Base-by-base conservation (phyloP, 2,329 filamentous ascomycete genomes). In the Cladophialophora carrionii region DNA sequence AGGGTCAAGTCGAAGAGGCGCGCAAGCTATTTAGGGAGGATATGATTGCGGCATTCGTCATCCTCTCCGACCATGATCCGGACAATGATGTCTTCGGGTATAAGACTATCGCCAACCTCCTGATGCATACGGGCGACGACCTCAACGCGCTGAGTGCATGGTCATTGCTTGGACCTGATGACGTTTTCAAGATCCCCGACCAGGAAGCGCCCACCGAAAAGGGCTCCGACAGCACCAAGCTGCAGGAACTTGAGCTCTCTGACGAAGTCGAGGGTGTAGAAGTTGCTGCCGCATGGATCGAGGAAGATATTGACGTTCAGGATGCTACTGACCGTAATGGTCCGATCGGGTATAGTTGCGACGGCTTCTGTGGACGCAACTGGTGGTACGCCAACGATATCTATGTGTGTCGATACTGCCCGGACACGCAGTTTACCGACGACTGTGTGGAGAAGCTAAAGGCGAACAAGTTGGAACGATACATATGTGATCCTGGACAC, bases 331-430 rank as follows among this genome's bases (percentile, higher is more conserved):
- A 43, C 37, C 37, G 37, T 20, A 43, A 43, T 17, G 37, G 37
- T 43, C 37, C 37, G 3, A 7, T 43, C 37, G 14, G 17, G 20
- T 37, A 64, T 41, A 14, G 24, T 17, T 71, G 70, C n/a, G 65
- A 68, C 48, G 67, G 67, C 5, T 10, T 10, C 20, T 71, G 70
- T 37, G 48, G 60, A 10, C 54, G 24, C 43, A 53, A 31, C 14
- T 75, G 52, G 52, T 20, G 26, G 31, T 55, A 65, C n/a, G 71
- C 73, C 9, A 67, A 72, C 37, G 70, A 74, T 26, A 69, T 75
- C 57, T 72, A 72, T 60, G 70, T 68, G 57, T 75, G 74, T 66
- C 70, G 65, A 61, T 72, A 75, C 57, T 76, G 73, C 56, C 70
- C 67, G 2, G 63, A 73, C 31, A 58, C 74, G 24, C 65, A 68